phyloP scores from a whole-genome alignment of 306 rosid species.

The Sechiopsis laciniata region DNA sequence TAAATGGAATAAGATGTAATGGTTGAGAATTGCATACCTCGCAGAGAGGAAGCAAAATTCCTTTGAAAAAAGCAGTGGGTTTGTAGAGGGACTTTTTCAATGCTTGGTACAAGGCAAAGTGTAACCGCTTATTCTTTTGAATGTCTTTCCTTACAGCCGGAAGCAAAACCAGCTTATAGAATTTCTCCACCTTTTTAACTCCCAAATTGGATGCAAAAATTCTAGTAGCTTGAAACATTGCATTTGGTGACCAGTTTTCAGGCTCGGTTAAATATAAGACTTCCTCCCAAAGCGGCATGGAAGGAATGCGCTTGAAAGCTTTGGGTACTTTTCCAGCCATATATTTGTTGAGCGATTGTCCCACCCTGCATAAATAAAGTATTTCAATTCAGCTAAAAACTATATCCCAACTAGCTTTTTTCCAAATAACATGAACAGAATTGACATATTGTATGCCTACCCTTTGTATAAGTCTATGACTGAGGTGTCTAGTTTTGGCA shows the following conservation, averaged over 20 bases:
- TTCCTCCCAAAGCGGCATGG: slow-evolving; percentile 74
- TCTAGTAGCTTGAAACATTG: slow-evolving; percentile 75
- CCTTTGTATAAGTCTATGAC: slow-evolving; percentile 64
- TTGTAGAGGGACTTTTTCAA: slow-evolving; percentile 81
- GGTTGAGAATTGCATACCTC: slow-evolving; percentile 48
- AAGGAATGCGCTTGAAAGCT: slow-evolving; percentile 67
- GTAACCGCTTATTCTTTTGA: slow-evolving; percentile 63
- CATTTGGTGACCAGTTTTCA: slow-evolving; percentile 90
- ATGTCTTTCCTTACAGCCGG: slow-evolving; percentile 84
- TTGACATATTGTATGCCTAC: slow-evolving; percentile 30
- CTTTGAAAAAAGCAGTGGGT: slow-evolving; percentile 86
- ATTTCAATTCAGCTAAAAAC: slow-evolving; percentile 1
- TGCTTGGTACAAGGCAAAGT: slow-evolving; percentile 79
- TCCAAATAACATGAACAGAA: neutral
- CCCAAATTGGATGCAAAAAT: slow-evolving; percentile 77
- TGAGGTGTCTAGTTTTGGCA: slow-evolving; percentile 60
- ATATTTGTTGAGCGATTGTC: slow-evolving; percentile 52
- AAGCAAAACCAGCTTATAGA: slow-evolving; percentile 80
- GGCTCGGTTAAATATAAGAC: slow-evolving; percentile 77
- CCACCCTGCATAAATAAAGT: slow-evolving; percentile 46
- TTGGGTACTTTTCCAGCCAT: slow-evolving; percentile 72
- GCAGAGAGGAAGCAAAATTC: slow-evolving; percentile 74
- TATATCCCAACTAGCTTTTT: neutral
- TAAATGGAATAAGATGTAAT: neutral
- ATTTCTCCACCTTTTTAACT: slow-evolving; percentile 63